Base-by-base conservation (phyloP, 805 yeast species). In the Sporopachydermia quercuum region DNA sequence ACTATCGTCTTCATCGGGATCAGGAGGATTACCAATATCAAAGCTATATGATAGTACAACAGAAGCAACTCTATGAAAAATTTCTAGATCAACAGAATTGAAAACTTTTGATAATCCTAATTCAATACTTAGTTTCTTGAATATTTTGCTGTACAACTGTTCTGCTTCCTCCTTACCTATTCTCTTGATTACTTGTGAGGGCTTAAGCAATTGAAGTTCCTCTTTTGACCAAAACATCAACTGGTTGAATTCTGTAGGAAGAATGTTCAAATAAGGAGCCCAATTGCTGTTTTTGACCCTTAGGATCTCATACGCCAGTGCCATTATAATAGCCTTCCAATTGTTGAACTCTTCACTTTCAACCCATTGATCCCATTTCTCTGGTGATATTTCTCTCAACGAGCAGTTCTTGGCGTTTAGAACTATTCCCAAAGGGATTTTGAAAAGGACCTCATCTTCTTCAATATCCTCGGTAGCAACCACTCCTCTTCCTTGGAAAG, bases 31-130 rank as follows among this genome's bases (percentile, higher is more conserved):
- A 6, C 50, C 45, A 11, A 84, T 81, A 54, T 91, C 98, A 58
- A 91, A 89, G 0, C 94, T 82, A 51, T 89, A 89, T 1, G 96
- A 71, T 84, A 86, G 74, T 37, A 91, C 82, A 13, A 82, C 59
- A 34, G 85, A 75, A 0, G 94, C 96, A 43, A 81, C 73, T 30
- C 68, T 61, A 47, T 77, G 78, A 54, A 81, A 91, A 6, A 70
- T 72, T 2, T 71, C 76, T 36, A 73, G 52, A 5, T 54, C 53
- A 2, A 44, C 44, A n/a, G 39, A 43, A 14, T 36, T 37, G 36
- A 55, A 42, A 17, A 43, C 43, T 2, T 43, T 51, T 2, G 46
- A 39, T 13, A 65, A 46, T 0, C 60, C 60, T 15, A 72, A 47
- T 18, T 57, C 58, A 15, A 53, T 45, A 5, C 74, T 63, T 5